Conservation (phyloP, 192 early-diverging fungal genomes). For the Backusella psychrophila region DNA sequence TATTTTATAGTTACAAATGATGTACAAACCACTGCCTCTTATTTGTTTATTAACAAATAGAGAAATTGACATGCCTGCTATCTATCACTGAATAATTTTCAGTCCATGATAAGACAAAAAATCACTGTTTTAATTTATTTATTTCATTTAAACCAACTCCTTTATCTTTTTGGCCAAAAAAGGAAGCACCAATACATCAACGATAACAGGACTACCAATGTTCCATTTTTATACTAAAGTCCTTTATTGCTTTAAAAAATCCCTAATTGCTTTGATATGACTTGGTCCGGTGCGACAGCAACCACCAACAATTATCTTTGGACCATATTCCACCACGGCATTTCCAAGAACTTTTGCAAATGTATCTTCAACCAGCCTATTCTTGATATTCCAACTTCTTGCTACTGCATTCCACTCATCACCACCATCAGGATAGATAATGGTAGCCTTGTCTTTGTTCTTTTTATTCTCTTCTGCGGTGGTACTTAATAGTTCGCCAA, state of each 20-base stretch:
- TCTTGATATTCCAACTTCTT: conserved; percentile 30
- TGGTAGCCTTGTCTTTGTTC: conserved; percentile 29
- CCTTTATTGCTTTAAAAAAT: not conserved
- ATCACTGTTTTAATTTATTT: not conserved
- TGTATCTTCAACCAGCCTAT: conserved; percentile 12
- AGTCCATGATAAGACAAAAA: not conserved
- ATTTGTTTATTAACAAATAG: not conserved
- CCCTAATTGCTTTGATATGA: conserved; percentile 36
- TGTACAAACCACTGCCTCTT: not conserved
- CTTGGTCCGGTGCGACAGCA: conserved; percentile 58
- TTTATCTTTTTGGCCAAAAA: not conserved
- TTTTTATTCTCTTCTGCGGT: not conserved
- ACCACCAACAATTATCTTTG: conserved; percentile 50
- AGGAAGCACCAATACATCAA: not conserved
- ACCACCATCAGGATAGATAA: conserved; percentile 58
- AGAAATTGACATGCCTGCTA: not conserved
- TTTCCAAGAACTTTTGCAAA: conserved; percentile 36
- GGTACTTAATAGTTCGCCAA: conserved; percentile 19
- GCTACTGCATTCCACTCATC: conserved; percentile 38
- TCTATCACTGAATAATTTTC: not conserved
- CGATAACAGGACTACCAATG: not conserved
- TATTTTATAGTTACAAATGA: not conserved
- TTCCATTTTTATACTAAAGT: not conserved
- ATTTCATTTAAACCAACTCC: not conserved
- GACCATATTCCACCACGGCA: conserved; percentile 40